Evolutionary conservation across 257 asterid species (phyloP).

Genomic region (Echites panduratus): DNA sequence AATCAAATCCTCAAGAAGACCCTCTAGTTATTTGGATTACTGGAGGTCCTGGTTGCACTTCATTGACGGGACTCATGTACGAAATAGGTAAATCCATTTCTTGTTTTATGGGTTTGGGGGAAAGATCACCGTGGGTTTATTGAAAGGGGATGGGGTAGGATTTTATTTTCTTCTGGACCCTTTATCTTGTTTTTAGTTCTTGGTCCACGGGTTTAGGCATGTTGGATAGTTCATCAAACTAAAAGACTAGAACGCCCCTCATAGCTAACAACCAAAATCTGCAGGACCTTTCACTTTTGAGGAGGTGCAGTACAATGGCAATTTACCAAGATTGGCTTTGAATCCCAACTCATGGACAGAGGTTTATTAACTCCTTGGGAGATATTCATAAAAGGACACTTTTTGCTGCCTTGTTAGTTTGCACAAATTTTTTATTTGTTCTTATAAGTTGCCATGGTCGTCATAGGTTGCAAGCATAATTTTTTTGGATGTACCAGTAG

Average conservation of each 20-base stretch:
- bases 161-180: no score
- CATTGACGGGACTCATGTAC: no score
- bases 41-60: no score
- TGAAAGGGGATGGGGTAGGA: no score
- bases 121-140: no score
- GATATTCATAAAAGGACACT: neutral
- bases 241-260: neutral
- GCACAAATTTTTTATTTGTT: neutral
- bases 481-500: constrained; percentile 20
- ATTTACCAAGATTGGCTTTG: constrained; percentile 14
- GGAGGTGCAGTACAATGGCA: neutral
- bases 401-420: neutral
- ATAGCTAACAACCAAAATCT: neutral
- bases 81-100: no score
- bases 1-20: no score
- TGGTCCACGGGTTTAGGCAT: neutral
- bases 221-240: no score
- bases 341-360: constrained; percentile 24
- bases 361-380: no score
- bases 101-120: neutral
- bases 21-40: no score
- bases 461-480: constrained; percentile 19
- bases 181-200: no score
- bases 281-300: constrained; percentile 18
- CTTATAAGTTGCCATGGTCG: neutral